Conservation (phyloP, 1,284 basidiomycete genomes). For the Mycosarcoma maydis region DNA sequence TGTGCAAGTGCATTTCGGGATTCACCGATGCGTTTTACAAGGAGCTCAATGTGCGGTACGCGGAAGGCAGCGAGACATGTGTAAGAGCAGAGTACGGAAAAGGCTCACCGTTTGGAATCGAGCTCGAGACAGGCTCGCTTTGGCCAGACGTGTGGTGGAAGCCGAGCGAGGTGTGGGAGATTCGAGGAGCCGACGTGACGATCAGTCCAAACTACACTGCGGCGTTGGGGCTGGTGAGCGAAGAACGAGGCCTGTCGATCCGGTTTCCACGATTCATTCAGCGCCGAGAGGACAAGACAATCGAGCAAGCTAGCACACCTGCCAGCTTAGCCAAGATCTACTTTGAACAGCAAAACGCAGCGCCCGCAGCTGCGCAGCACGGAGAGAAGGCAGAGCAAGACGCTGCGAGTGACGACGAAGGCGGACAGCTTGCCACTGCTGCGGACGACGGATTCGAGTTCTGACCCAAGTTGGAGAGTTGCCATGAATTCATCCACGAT, state of each 20-base stretch:
- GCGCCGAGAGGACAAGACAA: slow-evolving; percentile 53
- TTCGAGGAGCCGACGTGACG: slow-evolving; percentile 83
- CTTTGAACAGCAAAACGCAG: slow-evolving; percentile 49
- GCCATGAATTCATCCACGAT: too few species aligned
- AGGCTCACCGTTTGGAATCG: slow-evolving; percentile 35
- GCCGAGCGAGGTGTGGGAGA: slow-evolving; percentile 77
- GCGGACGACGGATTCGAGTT: slow-evolving; percentile 32
- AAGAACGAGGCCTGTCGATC: slow-evolving; percentile 72
- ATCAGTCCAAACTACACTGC: slow-evolving; percentile 88
- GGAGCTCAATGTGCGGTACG: slow-evolving; percentile 46
- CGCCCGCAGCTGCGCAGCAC: slow-evolving; percentile 18
- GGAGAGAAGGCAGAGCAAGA: slow-evolving; percentile 15
- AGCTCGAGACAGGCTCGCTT: slow-evolving; percentile 71
- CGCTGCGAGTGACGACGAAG: slow-evolving; percentile 12
- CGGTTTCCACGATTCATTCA: slow-evolving; percentile 68
- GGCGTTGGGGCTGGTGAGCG: slow-evolving; percentile 74
- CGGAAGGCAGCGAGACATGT: slow-evolving; percentile 39
- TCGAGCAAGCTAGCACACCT: slow-evolving; percentile 53
- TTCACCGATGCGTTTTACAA: slow-evolving; percentile 88
- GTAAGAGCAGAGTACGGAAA: slow-evolving; percentile 23
- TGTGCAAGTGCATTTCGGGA: slow-evolving; percentile 71
- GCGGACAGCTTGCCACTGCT: background rate
- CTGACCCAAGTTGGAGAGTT: slow-evolving; percentile 6
- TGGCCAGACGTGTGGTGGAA: slow-evolving; percentile 78
- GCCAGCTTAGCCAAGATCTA: slow-evolving; percentile 56